Evolutionary conservation across 2,329 filamentous ascomycete species (phyloP), one percentile per base, ranked within the genome.

Genomic region (Orbilia quercus): DNA sequence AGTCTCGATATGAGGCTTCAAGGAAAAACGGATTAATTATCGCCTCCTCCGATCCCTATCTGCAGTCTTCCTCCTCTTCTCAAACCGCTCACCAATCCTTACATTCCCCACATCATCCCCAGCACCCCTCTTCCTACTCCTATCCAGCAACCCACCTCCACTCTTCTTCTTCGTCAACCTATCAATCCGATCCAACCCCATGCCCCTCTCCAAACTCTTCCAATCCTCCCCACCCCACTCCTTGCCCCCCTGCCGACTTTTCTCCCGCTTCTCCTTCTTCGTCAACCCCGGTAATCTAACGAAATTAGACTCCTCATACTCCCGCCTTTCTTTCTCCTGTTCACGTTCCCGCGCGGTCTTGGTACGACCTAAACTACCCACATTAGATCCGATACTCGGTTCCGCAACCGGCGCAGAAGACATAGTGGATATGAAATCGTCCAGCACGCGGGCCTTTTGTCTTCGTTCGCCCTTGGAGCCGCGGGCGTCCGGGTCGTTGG

Each of bases 271-370:
- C 60, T 96, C 92, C 82, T 96, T 96, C 85, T 96, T 98, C 82
- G 88, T 91, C 80, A 91, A 87, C 78, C 88, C 89, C 11, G 94
- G 92, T 78, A 99, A 83, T 77, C 95, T 91, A 14, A 91, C 88
- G 79, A 97, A 94, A 82, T 99, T 96, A 77, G 84, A 86, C 82
- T 99, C 95, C 83, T 99, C 95, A 82, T 97, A 99, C 51, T 90
- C 87, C 70, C 86, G 86, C 63, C 91, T 85, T 82, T 96, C 93
- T 1, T 86, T 86, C 80, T 98, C 93, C 42, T 88, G 87, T 75
- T 88, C 88, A 64, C 91, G 87, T 79, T 97, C 90, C 34, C 87
- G 84, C 12, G 88, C 86, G 3, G 90, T 73, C 42, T 65, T 55
- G 1, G 69, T 91, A 84, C 93, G 95, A 78, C 88, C 87, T 80